Evolutionary conservation across 2,329 filamentous ascomycete genomes (phyloP), one percentile per base, ranked within the genome.

Genomic region (Fusarium aywerte): DNA sequence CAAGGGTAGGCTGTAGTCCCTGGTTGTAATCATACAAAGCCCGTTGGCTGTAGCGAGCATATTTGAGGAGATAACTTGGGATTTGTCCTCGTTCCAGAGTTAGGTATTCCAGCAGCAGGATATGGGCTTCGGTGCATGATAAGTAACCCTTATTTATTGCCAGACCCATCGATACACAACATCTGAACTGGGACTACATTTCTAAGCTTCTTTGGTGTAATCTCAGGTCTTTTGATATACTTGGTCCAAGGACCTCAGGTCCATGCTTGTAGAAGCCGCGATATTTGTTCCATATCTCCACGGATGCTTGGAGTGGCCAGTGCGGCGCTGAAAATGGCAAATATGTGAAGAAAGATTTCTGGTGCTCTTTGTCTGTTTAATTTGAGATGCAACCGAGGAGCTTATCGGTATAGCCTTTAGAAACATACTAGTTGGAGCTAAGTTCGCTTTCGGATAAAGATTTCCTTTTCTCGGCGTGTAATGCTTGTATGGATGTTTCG

Each of bases 251-350:
- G 0, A 4, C 32, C 4, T 43, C 48, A 2, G 39, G 48, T 0
- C 27, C 38, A 4, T 45, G 20, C 12, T 43, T 15, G 3, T 58
- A 54, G 4, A 58, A 15, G 1, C 48, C 49, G 6, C 29, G 13
- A 10, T 47, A 58, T 29, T 40, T 54, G 4, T 39, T 33, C 10
- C 27, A 39, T 6, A 11, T 3, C 4, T 54, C 33, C 1, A 35
- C 29, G 2, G 40, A 40, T 3, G 40, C 49, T 47, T 58, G 40
- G 0, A 58, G 33, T 1, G 48, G 39, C 48, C 39, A 54, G 9
- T 58, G 55, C 2, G 39, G 55, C 7, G 48, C 55, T 3, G 36
- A 44, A 6, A 54, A 56, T 3, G 55, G 55, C 2, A 58, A 39
- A 6, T 54, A 54, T n/a, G 39, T 39, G 3, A 58, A 54, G 20